A percentile compares a stretch with the other conserved stretches of the same genome.
phyloP scores from a whole-genome alignment of 2,329 filamentous ascomycete species.

The Escovopsis sp. region DNA sequence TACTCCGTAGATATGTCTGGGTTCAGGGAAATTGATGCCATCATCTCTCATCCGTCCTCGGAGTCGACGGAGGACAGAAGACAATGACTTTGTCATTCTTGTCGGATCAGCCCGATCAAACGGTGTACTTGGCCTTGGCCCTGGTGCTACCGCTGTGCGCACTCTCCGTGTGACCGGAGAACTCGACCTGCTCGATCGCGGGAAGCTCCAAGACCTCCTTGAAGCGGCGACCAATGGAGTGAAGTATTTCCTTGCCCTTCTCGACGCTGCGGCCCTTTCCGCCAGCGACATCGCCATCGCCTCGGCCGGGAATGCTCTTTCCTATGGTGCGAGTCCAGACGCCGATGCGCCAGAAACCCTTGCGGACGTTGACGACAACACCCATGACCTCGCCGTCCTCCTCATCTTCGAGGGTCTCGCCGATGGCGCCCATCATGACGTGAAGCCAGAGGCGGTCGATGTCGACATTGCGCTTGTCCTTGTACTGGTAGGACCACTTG shows the following conservation, averaged over 20 bases:
- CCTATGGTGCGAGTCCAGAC: slow-evolving; percentile 94
- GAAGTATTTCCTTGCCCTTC: slow-evolving; percentile 73
- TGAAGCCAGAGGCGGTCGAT: slow-evolving; percentile 96
- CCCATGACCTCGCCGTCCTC: slow-evolving; percentile 97
- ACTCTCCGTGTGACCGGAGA: slow-evolving; percentile 90
- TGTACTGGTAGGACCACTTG: slow-evolving; percentile 98
- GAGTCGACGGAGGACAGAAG: not conserved
- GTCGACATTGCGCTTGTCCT: slow-evolving; percentile 80
- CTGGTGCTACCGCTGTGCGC: slow-evolving; percentile 86
- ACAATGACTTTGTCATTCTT: too few species aligned
- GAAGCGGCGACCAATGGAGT: slow-evolving; percentile 76
- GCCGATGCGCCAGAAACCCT: slow-evolving; percentile 94
- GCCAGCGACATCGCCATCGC: slow-evolving; percentile 55
- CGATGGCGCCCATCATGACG: slow-evolving; percentile 90
- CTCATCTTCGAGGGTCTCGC: slow-evolving; percentile 92
- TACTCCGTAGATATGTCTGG: slow-evolving; percentile 2
- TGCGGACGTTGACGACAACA: slow-evolving; percentile 96
- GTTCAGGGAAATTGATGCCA: slow-evolving; percentile 10
- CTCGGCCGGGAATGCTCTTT: slow-evolving; percentile 63
- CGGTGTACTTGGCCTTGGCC: slow-evolving; percentile 85
- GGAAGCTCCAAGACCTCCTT: slow-evolving; percentile 81
- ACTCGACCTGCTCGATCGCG: slow-evolving; percentile 67
- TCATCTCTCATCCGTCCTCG: slow-evolving; percentile 4
- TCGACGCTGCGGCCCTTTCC: slow-evolving; percentile 64
- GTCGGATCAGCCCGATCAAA: slow-evolving; percentile 44